Base-by-base conservation (phyloP, 106 monocot species). In the Platanthera zijinensis region DNA sequence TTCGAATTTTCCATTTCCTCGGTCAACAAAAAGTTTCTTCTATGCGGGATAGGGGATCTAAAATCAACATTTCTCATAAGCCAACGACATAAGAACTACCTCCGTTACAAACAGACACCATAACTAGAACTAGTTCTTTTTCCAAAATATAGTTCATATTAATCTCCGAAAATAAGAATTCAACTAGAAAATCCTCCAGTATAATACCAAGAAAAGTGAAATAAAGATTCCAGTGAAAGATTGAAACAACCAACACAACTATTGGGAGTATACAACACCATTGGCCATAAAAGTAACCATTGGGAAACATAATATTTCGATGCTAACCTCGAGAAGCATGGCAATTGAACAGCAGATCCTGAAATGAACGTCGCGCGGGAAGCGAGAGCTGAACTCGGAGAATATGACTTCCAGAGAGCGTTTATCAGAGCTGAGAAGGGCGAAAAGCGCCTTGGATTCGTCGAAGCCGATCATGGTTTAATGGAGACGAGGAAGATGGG, bases 331-430 rank as follows among this genome's bases (percentile, higher is more conserved):
- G 9, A 88, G 56, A 69, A 88, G 85, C 17, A 80, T 52, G 52
- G 75, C 72, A 48, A 88, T 53, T 17, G 78, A 59, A 57, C 76
- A 83, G 80, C 81, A 83, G 76, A 82, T 71, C 57, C 88, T 77
- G 83, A 88, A 76, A 70, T 78, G 88, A 52, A 74, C 46, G 21
- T 85, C 85, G 5, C 81, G 80, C 11, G 77, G 71, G 71, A 88
- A 80, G 53, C 80, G 80, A 39, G 85, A 77, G 81, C 50, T 17
- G 73, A 85, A 88, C 5, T 88, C 88, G 46, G 78, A 82, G 73
- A 78, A 74, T 71, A 83, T 78, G 53, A 85, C 85, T 5, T 83
- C 85, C 66, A 88, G 56, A 14, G 88, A 78, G 22, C 74, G 80
- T 14, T 83, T 78, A 22, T 83, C 85, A 47, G 66, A 39, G 51